Percentiles rank a stretch among this genome's conserved stretches.
phyloP scores from a whole-genome alignment of 1,139 yeast genomes.

The Yueomyces sp. region DNA sequence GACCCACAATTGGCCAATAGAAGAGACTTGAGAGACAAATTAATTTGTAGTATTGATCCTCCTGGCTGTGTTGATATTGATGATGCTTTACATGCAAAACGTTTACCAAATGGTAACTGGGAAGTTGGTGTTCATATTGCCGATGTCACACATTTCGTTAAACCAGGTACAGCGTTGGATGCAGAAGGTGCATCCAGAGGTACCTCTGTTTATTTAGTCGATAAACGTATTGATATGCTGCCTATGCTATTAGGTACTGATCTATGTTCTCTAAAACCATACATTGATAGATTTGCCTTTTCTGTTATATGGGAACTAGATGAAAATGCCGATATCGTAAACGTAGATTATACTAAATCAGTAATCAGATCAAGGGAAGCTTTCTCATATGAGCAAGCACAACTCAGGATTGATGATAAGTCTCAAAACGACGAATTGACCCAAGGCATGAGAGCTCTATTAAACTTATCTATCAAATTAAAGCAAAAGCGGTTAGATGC shows the following conservation, averaged over 20 bases:
- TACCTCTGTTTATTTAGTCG: constrained; percentile 95
- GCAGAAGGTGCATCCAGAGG: constrained; percentile 96
- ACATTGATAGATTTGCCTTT: constrained; percentile 92
- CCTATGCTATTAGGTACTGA: constrained; percentile 94
- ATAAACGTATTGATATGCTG: constrained; percentile 96
- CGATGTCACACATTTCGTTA: constrained; percentile 94
- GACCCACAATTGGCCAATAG: constrained; percentile 57
- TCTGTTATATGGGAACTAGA: constrained; percentile 95
- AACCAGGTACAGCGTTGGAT: constrained; percentile 84
- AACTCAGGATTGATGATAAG: constrained; percentile 76
- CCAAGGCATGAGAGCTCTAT: constrained; percentile 72
- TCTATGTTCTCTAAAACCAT: constrained; percentile 86
- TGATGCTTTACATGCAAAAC: constrained; percentile 87
- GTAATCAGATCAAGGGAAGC: constrained; percentile 89
- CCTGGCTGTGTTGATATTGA: constrained; percentile 98
- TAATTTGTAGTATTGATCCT: constrained; percentile 95
- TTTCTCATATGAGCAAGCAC: constrained; percentile 90
- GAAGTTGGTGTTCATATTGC: constrained; percentile 99
- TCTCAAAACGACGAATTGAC: constrained; percentile 73
- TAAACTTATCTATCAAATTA: constrained; percentile 65
- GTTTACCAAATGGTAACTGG: constrained; percentile 81
- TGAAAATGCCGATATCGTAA: constrained; percentile 73
- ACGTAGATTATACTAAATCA: constrained; percentile 72
- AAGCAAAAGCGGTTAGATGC: constrained; percentile 81
- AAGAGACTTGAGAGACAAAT: constrained; percentile 72